Evolutionary conservation across 148 eudicot genomes (phyloP).

Genomic region (Fagopyrum esculentum): DNA sequence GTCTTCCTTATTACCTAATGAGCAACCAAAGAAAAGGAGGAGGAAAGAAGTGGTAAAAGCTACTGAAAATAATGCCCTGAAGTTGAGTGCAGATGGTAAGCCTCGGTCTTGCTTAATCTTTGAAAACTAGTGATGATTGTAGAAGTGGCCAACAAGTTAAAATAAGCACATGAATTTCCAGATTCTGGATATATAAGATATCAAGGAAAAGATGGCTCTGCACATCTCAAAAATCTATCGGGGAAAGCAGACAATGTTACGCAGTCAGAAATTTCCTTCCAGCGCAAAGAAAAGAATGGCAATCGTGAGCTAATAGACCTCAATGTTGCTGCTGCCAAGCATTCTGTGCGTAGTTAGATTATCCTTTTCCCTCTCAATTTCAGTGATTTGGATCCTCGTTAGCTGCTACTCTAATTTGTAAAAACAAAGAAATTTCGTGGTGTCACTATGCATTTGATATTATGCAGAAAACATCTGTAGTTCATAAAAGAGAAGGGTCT

Average conservation of each 20-base stretch:
- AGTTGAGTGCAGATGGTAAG: conserved; percentile 36
- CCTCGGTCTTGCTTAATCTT: conserved; percentile 22
- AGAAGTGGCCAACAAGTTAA: conserved; percentile 34
- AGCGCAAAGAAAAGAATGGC: conserved; percentile 48
- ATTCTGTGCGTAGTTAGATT: conserved; percentile 54
- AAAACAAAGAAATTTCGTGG: background rate
- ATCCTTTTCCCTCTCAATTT: conserved; percentile 11
- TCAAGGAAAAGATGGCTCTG: conserved; percentile 32
- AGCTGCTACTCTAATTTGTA: background rate
- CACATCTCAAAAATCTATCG: conserved; percentile 35
- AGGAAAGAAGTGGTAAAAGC: conserved; percentile 6
- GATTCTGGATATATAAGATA: conserved; percentile 28
- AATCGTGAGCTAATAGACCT: conserved; percentile 56
- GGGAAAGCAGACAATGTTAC: conserved; percentile 26
- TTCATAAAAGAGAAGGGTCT: conserved; percentile 72
- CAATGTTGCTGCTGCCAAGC: conserved; percentile 51
- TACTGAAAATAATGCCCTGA: conserved; percentile 30
- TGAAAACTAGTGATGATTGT: conserved; percentile 32
- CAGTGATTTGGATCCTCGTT: conserved; percentile 3
- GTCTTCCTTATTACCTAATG: conserved; percentile 32
- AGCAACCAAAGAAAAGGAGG: conserved; percentile 14
- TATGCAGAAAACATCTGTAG: conserved; percentile 48
- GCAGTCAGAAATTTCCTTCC: conserved; percentile 33
- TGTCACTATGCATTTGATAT: background rate
- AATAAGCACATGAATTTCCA: conserved; percentile 35